Conservation (phyloP, 306 rosid genomes). For the Gleditsia sinensis region DNA sequence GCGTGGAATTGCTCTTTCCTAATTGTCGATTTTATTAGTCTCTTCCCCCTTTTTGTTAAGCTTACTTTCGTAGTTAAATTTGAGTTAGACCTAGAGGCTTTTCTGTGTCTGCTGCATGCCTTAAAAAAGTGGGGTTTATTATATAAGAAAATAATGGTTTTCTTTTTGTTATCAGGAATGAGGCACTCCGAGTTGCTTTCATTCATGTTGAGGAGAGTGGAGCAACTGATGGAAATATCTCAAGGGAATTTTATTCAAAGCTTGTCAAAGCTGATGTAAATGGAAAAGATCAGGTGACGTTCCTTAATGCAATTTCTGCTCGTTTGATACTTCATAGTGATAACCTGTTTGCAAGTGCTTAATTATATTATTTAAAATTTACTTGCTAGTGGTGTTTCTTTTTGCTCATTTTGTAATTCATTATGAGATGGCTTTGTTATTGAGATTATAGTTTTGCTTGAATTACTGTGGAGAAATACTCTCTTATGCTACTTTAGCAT, state of each 20-base stretch:
- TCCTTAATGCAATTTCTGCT: slow-evolving; percentile 7
- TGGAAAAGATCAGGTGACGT: slow-evolving; percentile 94
- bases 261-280: slow-evolving; percentile 93
- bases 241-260: slow-evolving; percentile 77
- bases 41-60: neutral
- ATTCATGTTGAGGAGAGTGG: slow-evolving; percentile 77
- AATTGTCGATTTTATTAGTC: neutral
- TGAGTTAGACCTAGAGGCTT: neutral
- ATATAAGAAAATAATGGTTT: neutral
- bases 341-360: slow-evolving; percentile 5
- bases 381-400: neutral
- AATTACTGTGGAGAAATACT: neutral
- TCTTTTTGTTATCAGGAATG: slow-evolving; percentile 62
- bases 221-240: slow-evolving; percentile 48
- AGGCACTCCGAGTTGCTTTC: slow-evolving; percentile 98
- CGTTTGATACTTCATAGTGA: neutral
- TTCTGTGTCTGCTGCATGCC: neutral
- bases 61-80: neutral
- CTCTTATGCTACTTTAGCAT: neutral
- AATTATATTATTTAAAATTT: neutral
- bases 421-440: neutral
- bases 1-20: neutral
- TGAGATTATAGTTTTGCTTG: slow-evolving; percentile 5
- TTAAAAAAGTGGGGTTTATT: neutral
- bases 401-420: neutral